phyloP scores from a whole-genome alignment of 2,329 filamentous ascomycete species.

The Monilinia polystroma region DNA sequence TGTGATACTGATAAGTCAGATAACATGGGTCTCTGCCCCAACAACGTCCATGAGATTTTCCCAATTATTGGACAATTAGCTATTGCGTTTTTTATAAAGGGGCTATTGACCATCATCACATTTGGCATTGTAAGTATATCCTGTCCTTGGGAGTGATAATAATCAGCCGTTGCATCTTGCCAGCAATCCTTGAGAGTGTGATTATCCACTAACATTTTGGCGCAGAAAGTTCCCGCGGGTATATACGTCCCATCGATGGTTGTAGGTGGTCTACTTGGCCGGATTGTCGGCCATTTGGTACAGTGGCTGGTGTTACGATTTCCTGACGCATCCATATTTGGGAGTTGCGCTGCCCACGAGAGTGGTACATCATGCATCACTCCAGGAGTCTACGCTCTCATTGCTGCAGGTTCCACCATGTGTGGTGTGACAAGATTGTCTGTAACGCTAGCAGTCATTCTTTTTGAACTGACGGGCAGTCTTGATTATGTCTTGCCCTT shows the following conservation, averaged over 20 bases:
- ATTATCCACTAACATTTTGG: conserved; percentile 1
- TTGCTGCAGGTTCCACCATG: conserved; percentile 95
- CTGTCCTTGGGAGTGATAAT: not conserved
- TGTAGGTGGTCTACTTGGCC: conserved; percentile 86
- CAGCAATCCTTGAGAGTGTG: not conserved
- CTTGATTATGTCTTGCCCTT: conserved; percentile 94
- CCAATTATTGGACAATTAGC: conserved; percentile 69
- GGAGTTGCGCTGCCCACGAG: conserved; percentile 64
- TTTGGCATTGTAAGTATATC: conserved; percentile 71
- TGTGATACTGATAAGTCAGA: conserved; percentile 69
- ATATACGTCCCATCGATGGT: conserved; percentile 99
- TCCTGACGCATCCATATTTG: conserved; percentile 71
- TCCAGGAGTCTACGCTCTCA: conserved; percentile 93
- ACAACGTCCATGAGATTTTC: conserved; percentile 71
- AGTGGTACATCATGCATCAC: conserved; percentile 82
- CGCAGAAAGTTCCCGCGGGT: conserved; percentile 82
- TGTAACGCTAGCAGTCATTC: conserved; percentile 88
- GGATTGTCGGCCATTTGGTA: conserved; percentile 80
- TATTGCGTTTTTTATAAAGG: conserved; percentile 84
- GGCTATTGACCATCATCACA: conserved; percentile 81
- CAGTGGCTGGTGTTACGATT: conserved; percentile 78
- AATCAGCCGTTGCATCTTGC: not conserved
- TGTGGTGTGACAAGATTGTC: conserved; percentile 93
- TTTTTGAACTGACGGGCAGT: conserved; percentile 94
- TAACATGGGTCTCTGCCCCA: conserved; percentile 74